Percentiles rank a stretch among this genome's conserved stretches.
These are phyloP conservation scores for Pichia exigua DNA, from an alignment of 805 yeast species.

Conservation along the genomic window DNA sequence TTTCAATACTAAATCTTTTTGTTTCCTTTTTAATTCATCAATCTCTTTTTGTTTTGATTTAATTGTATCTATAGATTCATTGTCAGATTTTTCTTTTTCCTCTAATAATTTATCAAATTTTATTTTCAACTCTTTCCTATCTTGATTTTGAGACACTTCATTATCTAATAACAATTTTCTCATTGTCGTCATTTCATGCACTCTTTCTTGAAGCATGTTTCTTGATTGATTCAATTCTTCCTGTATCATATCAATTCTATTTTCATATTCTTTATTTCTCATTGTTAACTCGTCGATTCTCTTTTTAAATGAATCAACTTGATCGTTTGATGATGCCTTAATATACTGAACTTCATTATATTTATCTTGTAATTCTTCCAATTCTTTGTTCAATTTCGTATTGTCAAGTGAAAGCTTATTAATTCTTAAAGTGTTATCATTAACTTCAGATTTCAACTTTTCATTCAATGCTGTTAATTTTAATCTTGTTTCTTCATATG, in stretches of 20 bases:
- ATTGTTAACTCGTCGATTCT: slow-evolving; percentile 67
- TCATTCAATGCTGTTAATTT: slow-evolving; percentile 37
- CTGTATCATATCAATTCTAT: slow-evolving; percentile 57
- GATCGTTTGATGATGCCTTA: slow-evolving; percentile 27
- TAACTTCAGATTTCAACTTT: slow-evolving; percentile 24
- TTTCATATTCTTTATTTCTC: slow-evolving; percentile 57
- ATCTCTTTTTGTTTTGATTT: slow-evolving; percentile 57
- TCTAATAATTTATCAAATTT: slow-evolving; percentile 46
- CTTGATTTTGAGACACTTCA: slow-evolving; percentile 48
- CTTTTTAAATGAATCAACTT: slow-evolving; percentile 44
- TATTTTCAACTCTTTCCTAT: slow-evolving; percentile 47
- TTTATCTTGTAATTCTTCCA: slow-evolving; percentile 34
- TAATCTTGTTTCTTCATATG: slow-evolving; percentile 33
- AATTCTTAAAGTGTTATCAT: slow-evolving; percentile 30
- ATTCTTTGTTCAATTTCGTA: slow-evolving; percentile 32
- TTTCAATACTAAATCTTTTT: slow-evolving; percentile 28
- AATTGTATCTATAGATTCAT: slow-evolving; percentile 38
- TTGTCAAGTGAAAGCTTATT: slow-evolving; percentile 37
- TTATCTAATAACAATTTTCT: slow-evolving; percentile 60
- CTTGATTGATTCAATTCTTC: slow-evolving; percentile 79
- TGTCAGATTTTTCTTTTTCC: slow-evolving; percentile 55
- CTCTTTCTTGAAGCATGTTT: slow-evolving; percentile 67
- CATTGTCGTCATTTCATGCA: slow-evolving; percentile 68
- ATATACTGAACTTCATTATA: slow-evolving; percentile 29
- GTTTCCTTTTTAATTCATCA: slow-evolving; percentile 48